Conservation (phyloP, 768 basidiomycete species). For the Obba rivulosa region DNA sequence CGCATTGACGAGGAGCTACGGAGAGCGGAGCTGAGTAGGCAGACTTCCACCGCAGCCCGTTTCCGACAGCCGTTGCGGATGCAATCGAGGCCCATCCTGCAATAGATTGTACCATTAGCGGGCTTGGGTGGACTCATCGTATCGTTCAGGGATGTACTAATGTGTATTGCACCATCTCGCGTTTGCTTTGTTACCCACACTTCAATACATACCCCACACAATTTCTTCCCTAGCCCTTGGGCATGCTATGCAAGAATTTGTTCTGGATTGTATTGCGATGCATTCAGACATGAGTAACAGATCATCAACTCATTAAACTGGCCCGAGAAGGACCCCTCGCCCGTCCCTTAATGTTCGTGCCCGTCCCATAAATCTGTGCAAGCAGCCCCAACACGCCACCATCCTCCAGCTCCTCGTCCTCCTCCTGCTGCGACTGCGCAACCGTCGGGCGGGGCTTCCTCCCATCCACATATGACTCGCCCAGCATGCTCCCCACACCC, state of each 20-base stretch:
- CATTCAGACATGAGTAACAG: not conserved
- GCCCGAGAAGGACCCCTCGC: constrained; percentile 22
- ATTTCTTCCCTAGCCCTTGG: no score
- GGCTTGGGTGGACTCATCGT: not conserved
- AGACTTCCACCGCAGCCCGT: no score
- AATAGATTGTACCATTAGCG: no score
- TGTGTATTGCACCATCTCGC: not conserved
- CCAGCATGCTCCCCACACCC: constrained; percentile 53
- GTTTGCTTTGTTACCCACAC: not conserved
- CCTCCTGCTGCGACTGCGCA: constrained; percentile 33
- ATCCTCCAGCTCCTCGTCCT: constrained; percentile 65
- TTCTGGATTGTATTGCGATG: no score
- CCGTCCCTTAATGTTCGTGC: constrained; percentile 22
- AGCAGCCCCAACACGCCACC: constrained; percentile 81
- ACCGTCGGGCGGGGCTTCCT: constrained; percentile 29
- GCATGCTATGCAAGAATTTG: no score
- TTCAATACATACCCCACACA: not conserved
- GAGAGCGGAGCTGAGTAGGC: constrained; percentile 36
- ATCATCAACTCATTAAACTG: constrained; percentile 11
- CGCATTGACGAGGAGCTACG: constrained; percentile 79
- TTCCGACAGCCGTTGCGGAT: no score
- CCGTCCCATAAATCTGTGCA: constrained; percentile 75
- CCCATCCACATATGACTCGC: constrained; percentile 76
- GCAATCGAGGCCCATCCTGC: no score
- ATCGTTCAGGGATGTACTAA: not conserved